Conservation (phyloP, 306 rosid species). For the Astragalus membranaceus region DNA sequence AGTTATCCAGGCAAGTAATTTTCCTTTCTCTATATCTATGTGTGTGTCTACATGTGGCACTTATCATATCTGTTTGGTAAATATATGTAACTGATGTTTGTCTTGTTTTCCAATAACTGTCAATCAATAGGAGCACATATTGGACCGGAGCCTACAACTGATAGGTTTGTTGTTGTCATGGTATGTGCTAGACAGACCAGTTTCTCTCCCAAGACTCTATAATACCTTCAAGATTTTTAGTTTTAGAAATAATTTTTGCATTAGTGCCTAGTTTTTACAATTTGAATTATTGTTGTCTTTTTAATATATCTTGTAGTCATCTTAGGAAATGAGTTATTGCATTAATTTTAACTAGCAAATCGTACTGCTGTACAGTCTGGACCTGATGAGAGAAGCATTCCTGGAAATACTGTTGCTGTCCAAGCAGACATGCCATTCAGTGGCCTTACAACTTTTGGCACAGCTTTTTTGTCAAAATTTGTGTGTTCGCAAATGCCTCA, state of each 20-base stretch:
- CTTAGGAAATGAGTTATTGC: slow-evolving; percentile 12
- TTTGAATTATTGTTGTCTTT: background rate
- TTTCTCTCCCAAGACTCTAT: background rate
- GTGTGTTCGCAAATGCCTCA: slow-evolving; percentile 95
- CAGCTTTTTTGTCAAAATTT: slow-evolving; percentile 84
- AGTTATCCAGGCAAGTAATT: slow-evolving; percentile 77
- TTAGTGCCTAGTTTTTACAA: background rate
- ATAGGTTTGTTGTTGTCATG: slow-evolving; percentile 97
- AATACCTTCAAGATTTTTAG: slow-evolving; percentile 1
- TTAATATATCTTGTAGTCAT: slow-evolving; percentile 1
- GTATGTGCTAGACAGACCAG: slow-evolving; percentile 32
- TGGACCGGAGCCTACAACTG: slow-evolving; percentile 97
- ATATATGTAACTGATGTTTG: slow-evolving; percentile 10
- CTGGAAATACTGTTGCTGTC: slow-evolving; percentile 91
- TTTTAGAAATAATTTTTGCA: background rate
- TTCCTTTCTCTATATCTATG: background rate
- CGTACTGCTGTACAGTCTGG: slow-evolving; percentile 61
- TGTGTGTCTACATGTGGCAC: background rate
- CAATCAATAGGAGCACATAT: slow-evolving; percentile 75
- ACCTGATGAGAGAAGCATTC: slow-evolving; percentile 83
- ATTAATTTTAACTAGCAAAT: slow-evolving; percentile 16
- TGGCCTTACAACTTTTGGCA: slow-evolving; percentile 85
- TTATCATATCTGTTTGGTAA: background rate
- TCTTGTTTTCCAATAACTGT: slow-evolving; percentile 11
- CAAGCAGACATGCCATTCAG: slow-evolving; percentile 96